Conservation (phyloP, 148 eudicot species). For the Amaranthus palmeri region DNA sequence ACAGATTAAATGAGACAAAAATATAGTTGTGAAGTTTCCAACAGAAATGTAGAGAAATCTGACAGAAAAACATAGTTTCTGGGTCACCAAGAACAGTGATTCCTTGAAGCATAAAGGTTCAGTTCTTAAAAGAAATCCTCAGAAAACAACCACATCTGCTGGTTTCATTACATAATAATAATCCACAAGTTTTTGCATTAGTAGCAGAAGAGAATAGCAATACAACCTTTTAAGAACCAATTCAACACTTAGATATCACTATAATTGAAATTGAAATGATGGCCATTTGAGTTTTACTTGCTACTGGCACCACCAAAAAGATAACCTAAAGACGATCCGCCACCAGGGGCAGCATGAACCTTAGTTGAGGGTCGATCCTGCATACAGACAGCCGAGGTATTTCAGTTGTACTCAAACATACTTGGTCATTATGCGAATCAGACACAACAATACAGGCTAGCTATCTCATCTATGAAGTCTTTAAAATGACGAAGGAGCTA, state of each 20-base stretch:
- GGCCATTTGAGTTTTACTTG: constrained; percentile 8
- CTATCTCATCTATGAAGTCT: background rate
- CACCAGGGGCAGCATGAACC: constrained; percentile 34
- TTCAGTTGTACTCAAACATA: background rate
- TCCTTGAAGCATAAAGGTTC: constrained; percentile 17
- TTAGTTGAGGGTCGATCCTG: constrained; percentile 63
- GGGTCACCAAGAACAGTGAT: constrained; percentile 12
- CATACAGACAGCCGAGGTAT: constrained; percentile 9
- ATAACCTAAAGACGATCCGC: constrained; percentile 31
- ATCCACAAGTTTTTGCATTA: constrained; percentile 15
- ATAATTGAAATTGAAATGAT: constrained; percentile 9
- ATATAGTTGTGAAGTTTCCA: too few species aligned
- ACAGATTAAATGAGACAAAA: too few species aligned
- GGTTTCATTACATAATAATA: constrained; percentile 16
- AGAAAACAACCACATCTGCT: constrained; percentile 22
- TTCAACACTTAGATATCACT: constrained; percentile 15
- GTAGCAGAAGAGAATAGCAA: constrained; percentile 12
- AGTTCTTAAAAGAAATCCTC: constrained; percentile 6
- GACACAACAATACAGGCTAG: background rate
- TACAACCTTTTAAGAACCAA: constrained; percentile 8
- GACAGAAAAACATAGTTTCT: constrained; percentile 11
- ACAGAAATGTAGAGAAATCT: too few species aligned
- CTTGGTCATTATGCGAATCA: background rate
- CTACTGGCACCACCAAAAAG: constrained; percentile 28
- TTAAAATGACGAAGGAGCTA: background rate